Conservation (phyloP, 2,329 filamentous ascomycete species). For the Penicillium olsonii region DNA sequence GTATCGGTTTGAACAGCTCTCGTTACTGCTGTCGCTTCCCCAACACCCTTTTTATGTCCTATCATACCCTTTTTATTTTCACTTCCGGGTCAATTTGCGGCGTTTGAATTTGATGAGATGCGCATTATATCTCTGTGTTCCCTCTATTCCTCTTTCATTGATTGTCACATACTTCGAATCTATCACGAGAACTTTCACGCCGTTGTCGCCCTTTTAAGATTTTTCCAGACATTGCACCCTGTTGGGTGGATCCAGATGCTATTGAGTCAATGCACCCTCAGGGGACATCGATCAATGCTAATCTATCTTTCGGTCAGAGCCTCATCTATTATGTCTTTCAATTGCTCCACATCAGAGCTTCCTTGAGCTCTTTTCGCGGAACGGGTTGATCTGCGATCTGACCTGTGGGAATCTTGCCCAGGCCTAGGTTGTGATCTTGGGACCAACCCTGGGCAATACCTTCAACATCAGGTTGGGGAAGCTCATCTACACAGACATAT, state of each 20-base stretch:
- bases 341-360: background rate
- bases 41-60: slow-evolving; percentile 15
- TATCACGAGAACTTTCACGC: background rate
- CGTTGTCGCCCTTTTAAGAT: background rate
- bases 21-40: slow-evolving; percentile 13
- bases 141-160: slow-evolving; percentile 8
- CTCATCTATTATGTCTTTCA: background rate
- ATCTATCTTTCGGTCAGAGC: background rate
- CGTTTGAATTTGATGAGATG: slow-evolving; percentile 14
- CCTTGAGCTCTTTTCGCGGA: background rate
- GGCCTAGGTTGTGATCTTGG: background rate
- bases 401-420: background rate
- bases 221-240: background rate
- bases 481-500: too few relatives aligned
- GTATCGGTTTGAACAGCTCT: slow-evolving; percentile 2
- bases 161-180: background rate
- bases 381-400: background rate
- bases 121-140: slow-evolving; percentile 1
- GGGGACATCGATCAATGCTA: background rate
- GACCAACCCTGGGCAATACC: background rate
- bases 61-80: slow-evolving; percentile 22
- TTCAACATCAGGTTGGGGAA: too few relatives aligned
- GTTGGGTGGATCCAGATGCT: background rate
- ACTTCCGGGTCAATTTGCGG: slow-evolving; percentile 11
- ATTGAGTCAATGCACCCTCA: background rate